These are phyloP conservation scores for Chalciporus piperatus DNA, from an alignment of 768 basidiomycete species.

Conservation along the genomic window DNA sequence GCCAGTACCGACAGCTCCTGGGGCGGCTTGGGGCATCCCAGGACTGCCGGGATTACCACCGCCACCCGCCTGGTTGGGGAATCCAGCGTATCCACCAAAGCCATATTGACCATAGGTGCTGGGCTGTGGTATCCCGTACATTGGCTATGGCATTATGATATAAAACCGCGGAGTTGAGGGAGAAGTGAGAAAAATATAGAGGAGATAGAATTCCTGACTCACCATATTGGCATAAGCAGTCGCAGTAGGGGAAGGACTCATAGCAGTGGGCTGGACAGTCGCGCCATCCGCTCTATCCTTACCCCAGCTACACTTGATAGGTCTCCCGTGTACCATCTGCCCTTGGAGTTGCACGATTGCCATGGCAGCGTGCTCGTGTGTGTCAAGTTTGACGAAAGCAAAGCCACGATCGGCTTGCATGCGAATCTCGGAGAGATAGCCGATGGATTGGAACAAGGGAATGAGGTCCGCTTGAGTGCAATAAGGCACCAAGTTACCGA, in stretches of 20 bases:
- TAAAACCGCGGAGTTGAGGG: background rate
- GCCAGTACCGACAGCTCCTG: constrained; percentile 51
- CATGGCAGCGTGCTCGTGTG: constrained; percentile 97
- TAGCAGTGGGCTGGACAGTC: constrained; percentile 44
- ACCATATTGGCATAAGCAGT: constrained; percentile 83
- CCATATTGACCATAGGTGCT: constrained; percentile 72
- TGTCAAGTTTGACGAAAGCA: constrained; percentile 98
- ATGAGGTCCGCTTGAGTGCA: constrained; percentile 97
- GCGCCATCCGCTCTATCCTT: constrained; percentile 86
- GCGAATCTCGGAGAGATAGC: constrained; percentile 96
- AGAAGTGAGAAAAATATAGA: background rate
- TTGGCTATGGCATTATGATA: constrained; percentile 48
- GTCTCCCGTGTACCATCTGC: constrained; percentile 94
- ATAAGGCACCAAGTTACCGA: constrained; percentile 97
- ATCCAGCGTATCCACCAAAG: constrained; percentile 71
- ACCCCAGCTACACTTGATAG: constrained; percentile 99
- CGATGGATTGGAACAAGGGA: constrained; percentile 97
- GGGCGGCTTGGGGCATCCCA: constrained; percentile 55
- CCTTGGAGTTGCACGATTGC: constrained; percentile 97
- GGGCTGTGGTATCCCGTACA: constrained; percentile 89
- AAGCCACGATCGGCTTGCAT: constrained; percentile 99
- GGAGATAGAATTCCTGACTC: background rate
- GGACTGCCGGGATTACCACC: constrained; percentile 44
- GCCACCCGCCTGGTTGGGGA: constrained; percentile 57
- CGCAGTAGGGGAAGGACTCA: constrained; percentile 61